Percentiles rank a stretch among this genome's conserved stretches.
These are phyloP conservation scores for Pichia cabralensis DNA, from an alignment of 805 yeast species.

Conservation along the genomic window DNA sequence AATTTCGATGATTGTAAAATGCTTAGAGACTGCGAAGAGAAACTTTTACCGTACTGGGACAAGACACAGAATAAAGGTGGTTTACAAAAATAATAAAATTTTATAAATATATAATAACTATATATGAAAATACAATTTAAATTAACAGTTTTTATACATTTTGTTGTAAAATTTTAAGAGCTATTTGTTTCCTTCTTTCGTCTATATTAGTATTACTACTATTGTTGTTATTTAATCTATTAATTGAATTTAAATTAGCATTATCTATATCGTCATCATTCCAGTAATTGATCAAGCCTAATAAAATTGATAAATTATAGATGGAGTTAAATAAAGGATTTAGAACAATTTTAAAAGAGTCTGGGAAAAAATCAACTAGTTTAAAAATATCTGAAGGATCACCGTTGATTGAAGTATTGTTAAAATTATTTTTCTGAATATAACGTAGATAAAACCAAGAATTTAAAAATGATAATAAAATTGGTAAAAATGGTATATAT, in stretches of 20 bases:
- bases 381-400: slow-evolving; percentile 89
- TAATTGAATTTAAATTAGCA: slow-evolving; percentile 60
- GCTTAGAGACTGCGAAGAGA: slow-evolving; percentile 40
- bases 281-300: slow-evolving; percentile 51
- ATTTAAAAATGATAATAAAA: slow-evolving; percentile 47
- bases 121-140: no score
- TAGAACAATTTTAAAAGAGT: slow-evolving; percentile 39
- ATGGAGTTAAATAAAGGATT: slow-evolving; percentile 38
- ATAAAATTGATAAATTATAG: slow-evolving; percentile 29
- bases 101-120: no score
- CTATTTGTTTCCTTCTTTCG: slow-evolving; percentile 70
- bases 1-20: slow-evolving; percentile 48
- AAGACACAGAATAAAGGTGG: neutral
- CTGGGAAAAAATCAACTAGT: slow-evolving; percentile 78
- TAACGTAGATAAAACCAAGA: slow-evolving; percentile 77
- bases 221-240: slow-evolving; percentile 37
- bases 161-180: slow-evolving; percentile 65
- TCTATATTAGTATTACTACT: no score
- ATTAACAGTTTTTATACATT: slow-evolving; percentile 10
- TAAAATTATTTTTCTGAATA: slow-evolving; percentile 36
- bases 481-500: slow-evolving; percentile 46
- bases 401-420: slow-evolving; percentile 41
- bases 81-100: no score
- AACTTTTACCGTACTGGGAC: neutral
- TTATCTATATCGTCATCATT: slow-evolving; percentile 61